Conservation (phyloP, 495 filamentous ascomycete genomes). For the Daldinia vernicosa region DNA sequence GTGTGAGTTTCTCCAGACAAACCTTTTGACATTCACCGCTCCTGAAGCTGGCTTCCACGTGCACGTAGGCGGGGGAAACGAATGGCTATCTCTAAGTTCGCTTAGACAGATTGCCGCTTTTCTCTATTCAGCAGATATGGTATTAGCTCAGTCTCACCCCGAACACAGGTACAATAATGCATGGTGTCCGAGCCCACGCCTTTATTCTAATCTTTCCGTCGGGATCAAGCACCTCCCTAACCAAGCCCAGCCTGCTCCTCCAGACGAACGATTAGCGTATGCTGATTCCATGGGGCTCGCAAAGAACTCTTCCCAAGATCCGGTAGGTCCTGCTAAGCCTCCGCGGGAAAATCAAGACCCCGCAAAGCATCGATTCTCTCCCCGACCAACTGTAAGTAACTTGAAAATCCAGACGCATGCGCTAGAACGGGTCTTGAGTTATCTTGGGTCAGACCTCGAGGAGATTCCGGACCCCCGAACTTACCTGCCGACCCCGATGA, state of each 20-base stretch:
- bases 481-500: background rate
- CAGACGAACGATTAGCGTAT: background rate
- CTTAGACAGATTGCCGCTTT: conserved; percentile 27
- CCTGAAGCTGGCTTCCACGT: conserved; percentile 25
- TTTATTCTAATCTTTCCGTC: conserved; percentile 18
- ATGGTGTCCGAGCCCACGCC: conserved; percentile 9
- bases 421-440: background rate
- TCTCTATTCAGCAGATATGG: conserved; percentile 25
- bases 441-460: background rate
- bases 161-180: conserved; percentile 5
- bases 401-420: background rate
- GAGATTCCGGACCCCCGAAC: background rate
- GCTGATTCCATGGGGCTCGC: background rate
- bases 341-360: background rate
- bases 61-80: conserved; percentile 32
- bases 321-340: background rate
- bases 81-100: conserved; percentile 3
- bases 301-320: background rate
- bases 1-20: conserved; percentile 17
- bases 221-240: background rate
- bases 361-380: background rate
- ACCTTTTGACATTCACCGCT: conserved; percentile 8
- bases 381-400: background rate
- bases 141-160: conserved; percentile 35
- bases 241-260: background rate